Percentiles rank a stretch among this genome's conserved stretches.
Evolutionary conservation across 139 green algal species (phyloP).

Genomic region (Tetraselmis striata): DNA sequence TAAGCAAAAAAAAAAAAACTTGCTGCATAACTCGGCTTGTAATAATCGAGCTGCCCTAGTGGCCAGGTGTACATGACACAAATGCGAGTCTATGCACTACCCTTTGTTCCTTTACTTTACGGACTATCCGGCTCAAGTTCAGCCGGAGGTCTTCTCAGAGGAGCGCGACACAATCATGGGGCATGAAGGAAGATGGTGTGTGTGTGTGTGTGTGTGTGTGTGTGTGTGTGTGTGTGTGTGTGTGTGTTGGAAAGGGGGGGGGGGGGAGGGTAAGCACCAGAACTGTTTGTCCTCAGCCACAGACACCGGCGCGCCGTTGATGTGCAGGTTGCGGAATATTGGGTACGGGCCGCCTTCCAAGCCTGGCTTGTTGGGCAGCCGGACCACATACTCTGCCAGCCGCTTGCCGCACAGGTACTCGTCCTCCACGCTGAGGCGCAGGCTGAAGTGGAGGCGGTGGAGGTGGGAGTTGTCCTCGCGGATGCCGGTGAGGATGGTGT

Average conservation of each 20-base stretch:
- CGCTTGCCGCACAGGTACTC: not conserved
- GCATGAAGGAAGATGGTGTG: too few species aligned
- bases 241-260: not conserved
- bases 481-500: not conserved
- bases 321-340: not conserved
- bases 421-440: not conserved
- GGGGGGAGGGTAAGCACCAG: not conserved
- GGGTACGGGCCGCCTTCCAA: not conserved
- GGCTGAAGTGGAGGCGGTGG: not conserved
- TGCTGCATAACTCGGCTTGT: too few species aligned
- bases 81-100: too few species aligned
- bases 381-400: not conserved
- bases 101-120: too few species aligned
- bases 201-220: not conserved
- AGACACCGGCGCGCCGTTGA: not conserved
- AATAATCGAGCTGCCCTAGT: too few species aligned
- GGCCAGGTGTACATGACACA: too few species aligned
- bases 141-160: too few species aligned
- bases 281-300: not conserved
- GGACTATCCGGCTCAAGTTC: too few species aligned
- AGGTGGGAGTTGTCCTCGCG: not conserved
- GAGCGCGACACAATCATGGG: too few species aligned
- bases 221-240: not conserved
- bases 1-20: too few species aligned
- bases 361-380: not conserved